Conservation (phyloP, 495 filamentous ascomycete genomes). For the Penicillium bialowiezense region DNA sequence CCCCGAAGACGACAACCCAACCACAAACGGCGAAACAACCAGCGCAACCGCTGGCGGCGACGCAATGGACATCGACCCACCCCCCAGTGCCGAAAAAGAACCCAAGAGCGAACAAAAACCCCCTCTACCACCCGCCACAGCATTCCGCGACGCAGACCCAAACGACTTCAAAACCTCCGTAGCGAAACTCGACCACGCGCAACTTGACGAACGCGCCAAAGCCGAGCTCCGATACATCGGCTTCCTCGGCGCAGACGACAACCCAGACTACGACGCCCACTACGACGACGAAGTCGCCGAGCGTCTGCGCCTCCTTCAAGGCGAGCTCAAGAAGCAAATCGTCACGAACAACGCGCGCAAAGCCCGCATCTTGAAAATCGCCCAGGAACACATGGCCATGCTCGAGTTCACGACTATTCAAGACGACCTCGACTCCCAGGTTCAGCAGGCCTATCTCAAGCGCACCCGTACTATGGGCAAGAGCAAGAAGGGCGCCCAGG, state of each 20-base stretch:
- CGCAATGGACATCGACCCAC: slow-evolving; percentile 47
- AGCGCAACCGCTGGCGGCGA: slow-evolving; percentile 51
- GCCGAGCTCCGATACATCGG: slow-evolving; percentile 92
- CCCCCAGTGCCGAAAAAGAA: slow-evolving; percentile 39
- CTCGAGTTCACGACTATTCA: slow-evolving; percentile 96
- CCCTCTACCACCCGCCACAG: slow-evolving; percentile 65
- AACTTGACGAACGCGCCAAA: slow-evolving; percentile 86
- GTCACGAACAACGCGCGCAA: slow-evolving; percentile 89
- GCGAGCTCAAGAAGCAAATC: slow-evolving; percentile 73
- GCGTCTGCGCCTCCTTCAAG: slow-evolving; percentile 79
- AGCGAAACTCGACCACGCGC: slow-evolving; percentile 72
- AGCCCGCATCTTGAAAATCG: slow-evolving; percentile 75
- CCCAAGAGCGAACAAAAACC: slow-evolving; percentile 46
- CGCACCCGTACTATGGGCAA: slow-evolving; percentile 92
- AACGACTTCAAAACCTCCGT: slow-evolving; percentile 54
- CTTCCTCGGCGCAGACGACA: slow-evolving; percentile 70
- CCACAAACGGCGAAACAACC: slow-evolving; percentile 51
- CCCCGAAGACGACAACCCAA: slow-evolving; percentile 47
- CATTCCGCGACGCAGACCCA: slow-evolving; percentile 68
- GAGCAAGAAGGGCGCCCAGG: slow-evolving; percentile 72
- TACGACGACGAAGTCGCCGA: slow-evolving; percentile 94
- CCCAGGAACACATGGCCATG: slow-evolving; percentile 86
- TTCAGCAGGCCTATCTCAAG: slow-evolving; percentile 93
- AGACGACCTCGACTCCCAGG: slow-evolving; percentile 93
- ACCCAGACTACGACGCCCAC: slow-evolving; percentile 78